Evolutionary conservation across 2,329 filamentous ascomycete genomes (phyloP).

Genomic region (Ophiostoma australiae): DNA sequence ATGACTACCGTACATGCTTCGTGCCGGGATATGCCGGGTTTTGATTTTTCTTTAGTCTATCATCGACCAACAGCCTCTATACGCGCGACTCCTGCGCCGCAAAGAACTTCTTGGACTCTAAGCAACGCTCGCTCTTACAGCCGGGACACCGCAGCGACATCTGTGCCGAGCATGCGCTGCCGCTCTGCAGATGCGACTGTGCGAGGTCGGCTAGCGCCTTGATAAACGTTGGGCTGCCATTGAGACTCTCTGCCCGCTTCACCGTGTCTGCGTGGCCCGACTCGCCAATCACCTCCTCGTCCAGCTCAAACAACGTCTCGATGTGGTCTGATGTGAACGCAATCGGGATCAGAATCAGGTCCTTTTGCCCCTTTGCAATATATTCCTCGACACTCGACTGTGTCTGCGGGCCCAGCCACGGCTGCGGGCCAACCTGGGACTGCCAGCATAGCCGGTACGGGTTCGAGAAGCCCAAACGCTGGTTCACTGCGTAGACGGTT

Average conservation of each 20-base stretch:
- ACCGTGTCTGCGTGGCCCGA: slow-evolving; percentile 71
- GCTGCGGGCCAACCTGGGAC: slow-evolving; percentile 90
- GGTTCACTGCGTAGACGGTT: slow-evolving; percentile 95
- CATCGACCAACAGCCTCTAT: not conserved
- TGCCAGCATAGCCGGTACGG: slow-evolving; percentile 96
- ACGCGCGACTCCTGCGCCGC: slow-evolving; percentile 32
- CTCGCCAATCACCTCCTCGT: slow-evolving; percentile 91
- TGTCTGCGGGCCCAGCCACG: slow-evolving; percentile 95
- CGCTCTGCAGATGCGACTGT: slow-evolving; percentile 68
- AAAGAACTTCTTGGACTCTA: slow-evolving; percentile 69
- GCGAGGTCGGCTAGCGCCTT: slow-evolving; percentile 83
- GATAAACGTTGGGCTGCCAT: slow-evolving; percentile 88
- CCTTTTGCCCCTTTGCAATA: slow-evolving; percentile 83
- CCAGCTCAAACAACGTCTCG: slow-evolving; percentile 90
- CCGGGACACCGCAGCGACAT: slow-evolving; percentile 90
- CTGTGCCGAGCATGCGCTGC: slow-evolving; percentile 66
- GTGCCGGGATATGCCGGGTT: not conserved
- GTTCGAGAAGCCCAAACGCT: slow-evolving; percentile 79
- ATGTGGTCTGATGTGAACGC: slow-evolving; percentile 99
- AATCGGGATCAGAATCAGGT: slow-evolving; percentile 87
- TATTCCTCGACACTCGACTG: slow-evolving; percentile 82
- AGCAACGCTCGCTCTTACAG: slow-evolving; percentile 83
- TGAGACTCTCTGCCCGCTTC: slow-evolving; percentile 86
- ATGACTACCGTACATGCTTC: not conserved
- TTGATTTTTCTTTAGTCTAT: not conserved